A percentile compares a stretch with the other conserved stretches of the same genome.
phyloP scores from a whole-genome alignment of 495 filamentous ascomycete genomes.

The Neurospora terricola region DNA sequence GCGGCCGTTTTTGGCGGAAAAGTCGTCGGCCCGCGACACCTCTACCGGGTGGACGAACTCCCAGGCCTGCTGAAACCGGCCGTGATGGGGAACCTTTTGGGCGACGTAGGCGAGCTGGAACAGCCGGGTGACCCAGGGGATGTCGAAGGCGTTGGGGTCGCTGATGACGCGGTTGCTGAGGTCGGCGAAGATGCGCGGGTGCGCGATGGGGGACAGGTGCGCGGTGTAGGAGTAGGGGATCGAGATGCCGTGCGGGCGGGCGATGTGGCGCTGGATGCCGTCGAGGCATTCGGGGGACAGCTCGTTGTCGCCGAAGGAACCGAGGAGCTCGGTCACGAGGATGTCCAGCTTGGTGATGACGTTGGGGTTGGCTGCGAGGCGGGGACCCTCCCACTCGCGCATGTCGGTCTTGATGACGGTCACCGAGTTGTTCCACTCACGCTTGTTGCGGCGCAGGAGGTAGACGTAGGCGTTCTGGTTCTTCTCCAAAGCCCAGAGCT shows the following conservation, averaged over 20 bases:
- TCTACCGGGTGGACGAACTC: slow-evolving; percentile 46
- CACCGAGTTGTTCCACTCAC: slow-evolving; percentile 63
- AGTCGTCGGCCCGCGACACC: slow-evolving; percentile 45
- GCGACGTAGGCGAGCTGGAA: slow-evolving; percentile 77
- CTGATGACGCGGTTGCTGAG: slow-evolving; percentile 45
- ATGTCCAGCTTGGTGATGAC: slow-evolving; percentile 68
- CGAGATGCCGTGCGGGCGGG: slow-evolving; percentile 67
- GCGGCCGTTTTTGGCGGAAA: slow-evolving; percentile 40
- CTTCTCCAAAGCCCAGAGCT: slow-evolving; percentile 91
- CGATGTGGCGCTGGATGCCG: slow-evolving; percentile 71
- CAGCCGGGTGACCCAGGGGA: slow-evolving; percentile 84
- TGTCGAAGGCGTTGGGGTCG: slow-evolving; percentile 75
- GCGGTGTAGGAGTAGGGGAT: slow-evolving; percentile 90
- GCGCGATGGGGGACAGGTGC: slow-evolving; percentile 81
- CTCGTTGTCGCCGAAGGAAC: slow-evolving; percentile 87
- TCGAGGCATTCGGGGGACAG: slow-evolving; percentile 62
- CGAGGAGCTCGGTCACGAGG: slow-evolving; percentile 83
- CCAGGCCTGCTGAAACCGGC: slow-evolving; percentile 59
- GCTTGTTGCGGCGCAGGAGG: slow-evolving; percentile 73
- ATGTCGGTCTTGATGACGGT: slow-evolving; percentile 92
- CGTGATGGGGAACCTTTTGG: slow-evolving; percentile 41
- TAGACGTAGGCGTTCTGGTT: slow-evolving; percentile 96
- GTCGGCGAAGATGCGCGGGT: slow-evolving; percentile 76
- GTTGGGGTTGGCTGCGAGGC: slow-evolving; percentile 15
- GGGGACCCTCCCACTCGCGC: slow-evolving; percentile 83